Evolutionary conservation across 306 rosid species (phyloP).

Genomic region (Delonix regia): DNA sequence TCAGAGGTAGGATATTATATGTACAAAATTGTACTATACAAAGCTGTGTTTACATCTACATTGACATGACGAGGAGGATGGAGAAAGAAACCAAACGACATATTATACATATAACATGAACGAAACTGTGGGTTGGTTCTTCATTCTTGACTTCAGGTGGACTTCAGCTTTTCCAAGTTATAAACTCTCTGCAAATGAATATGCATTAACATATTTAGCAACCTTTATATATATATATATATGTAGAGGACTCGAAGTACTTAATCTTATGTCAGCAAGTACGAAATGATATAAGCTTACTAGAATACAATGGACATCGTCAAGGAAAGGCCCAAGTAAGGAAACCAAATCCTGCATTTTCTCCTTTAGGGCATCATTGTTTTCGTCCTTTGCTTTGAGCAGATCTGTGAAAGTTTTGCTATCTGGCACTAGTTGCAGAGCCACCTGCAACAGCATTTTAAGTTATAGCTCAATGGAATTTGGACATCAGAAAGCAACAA

Average conservation of each 20-base stretch:
- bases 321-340: conserved; percentile 67
- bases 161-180: conserved; percentile 65
- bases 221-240: background rate
- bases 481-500: background rate
- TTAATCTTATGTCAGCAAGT: background rate
- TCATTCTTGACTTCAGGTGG: conserved; percentile 44
- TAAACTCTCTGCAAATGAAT: conserved; percentile 56
- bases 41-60: background rate
- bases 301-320: conserved; percentile 67
- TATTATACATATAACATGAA: background rate
- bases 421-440: conserved; percentile 77
- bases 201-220: background rate
- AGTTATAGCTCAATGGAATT: background rate
- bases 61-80: background rate
- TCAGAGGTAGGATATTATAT: background rate
- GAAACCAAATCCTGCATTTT: conserved; percentile 61
- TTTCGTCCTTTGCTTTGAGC: conserved; percentile 65
- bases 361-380: conserved; percentile 57
- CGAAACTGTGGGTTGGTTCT: conserved; percentile 19
- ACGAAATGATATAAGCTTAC: conserved; percentile 44
- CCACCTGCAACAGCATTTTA: conserved; percentile 60
- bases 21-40: background rate
- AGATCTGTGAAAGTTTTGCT: conserved; percentile 54
- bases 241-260: conserved; percentile 6
- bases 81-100: background rate